Percentiles rank a stretch among this genome's conserved stretches.
These are phyloP conservation scores for Tulasnella sp. DNA, from an alignment of 768 basidiomycete genomes.

Conservation along the genomic window DNA sequence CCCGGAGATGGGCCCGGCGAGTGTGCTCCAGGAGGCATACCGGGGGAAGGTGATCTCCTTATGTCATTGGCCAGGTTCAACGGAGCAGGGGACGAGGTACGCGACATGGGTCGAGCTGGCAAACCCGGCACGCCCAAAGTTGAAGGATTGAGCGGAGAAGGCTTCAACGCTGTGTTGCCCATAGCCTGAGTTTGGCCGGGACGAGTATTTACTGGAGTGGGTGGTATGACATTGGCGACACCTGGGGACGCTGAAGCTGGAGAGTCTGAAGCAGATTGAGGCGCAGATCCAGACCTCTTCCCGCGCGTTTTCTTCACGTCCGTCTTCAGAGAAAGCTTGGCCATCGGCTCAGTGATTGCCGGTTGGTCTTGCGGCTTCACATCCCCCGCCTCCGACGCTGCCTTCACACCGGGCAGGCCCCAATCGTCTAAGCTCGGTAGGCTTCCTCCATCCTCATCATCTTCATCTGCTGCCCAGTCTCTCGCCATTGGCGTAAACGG, in stretches of 20 bases:
- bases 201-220: not conserved
- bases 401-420: constrained; percentile 12
- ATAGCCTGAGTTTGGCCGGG: not conserved
- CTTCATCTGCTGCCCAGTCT: constrained; percentile 27
- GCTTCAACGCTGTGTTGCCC: not conserved
- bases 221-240: constrained; percentile 16
- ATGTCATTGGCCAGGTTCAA: not conserved
- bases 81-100: constrained; percentile 16
- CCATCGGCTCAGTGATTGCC: not conserved
- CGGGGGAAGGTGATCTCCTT: constrained; percentile 14
- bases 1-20: constrained; percentile 24
- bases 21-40: not conserved
- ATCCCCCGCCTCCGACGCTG: constrained; percentile 25
- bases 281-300: constrained; percentile 18
- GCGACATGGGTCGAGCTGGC: constrained; percentile 3
- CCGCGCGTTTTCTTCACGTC: constrained; percentile 15
- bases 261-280: constrained; percentile 1
- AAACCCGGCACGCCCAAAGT: not conserved
- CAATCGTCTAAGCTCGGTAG: constrained; percentile 27
- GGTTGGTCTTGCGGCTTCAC: not conserved
- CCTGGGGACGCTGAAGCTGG: not conserved
- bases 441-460: constrained; percentile 26
- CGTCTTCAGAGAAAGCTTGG: constrained; percentile 5
- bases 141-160: not conserved
- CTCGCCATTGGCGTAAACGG: constrained; percentile 19